phyloP scores from a whole-genome alignment of 2,329 filamentous ascomycete species.

The Coleophoma cylindrospora region DNA sequence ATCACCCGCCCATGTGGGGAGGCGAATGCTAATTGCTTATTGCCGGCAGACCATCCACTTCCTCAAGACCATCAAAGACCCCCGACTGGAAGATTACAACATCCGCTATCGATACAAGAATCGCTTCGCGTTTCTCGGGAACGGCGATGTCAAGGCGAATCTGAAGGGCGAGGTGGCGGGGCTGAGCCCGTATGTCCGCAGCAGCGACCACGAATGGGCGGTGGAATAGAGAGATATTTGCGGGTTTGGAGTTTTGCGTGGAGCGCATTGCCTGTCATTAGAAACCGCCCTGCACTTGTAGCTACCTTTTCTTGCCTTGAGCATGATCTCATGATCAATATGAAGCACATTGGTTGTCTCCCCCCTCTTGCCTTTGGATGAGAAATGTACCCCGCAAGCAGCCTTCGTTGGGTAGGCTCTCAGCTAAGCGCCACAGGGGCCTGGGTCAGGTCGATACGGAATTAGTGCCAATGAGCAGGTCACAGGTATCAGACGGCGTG shows the following conservation, averaged over 20 bases:
- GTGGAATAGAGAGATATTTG: conserved; percentile 29
- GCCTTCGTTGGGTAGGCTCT: no score
- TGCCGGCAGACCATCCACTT: conserved; percentile 37
- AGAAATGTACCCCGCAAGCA: no score
- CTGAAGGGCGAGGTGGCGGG: conserved; percentile 32
- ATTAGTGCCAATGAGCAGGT: no score
- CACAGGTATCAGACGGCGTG: no score
- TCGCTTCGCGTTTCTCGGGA: conserved; percentile 32
- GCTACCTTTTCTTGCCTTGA: neutral
- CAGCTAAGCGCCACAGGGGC: no score
- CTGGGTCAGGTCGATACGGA: no score
- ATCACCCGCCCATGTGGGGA: neutral
- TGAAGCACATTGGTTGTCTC: no score
- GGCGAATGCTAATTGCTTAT: neutral
- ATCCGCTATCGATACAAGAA: conserved; percentile 33
- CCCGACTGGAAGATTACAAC: conserved; percentile 37
- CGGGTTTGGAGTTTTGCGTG: no score
- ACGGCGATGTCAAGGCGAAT: conserved; percentile 40
- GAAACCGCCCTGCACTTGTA: no score
- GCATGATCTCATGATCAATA: neutral
- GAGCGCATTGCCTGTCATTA: no score
- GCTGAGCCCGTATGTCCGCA: conserved; percentile 38
- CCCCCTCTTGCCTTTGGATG: no score
- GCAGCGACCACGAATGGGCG: conserved; percentile 37
- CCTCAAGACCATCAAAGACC: conserved; percentile 32